phyloP scores from a whole-genome alignment of 768 basidiomycete genomes.

The Steccherinum ochraceum region DNA sequence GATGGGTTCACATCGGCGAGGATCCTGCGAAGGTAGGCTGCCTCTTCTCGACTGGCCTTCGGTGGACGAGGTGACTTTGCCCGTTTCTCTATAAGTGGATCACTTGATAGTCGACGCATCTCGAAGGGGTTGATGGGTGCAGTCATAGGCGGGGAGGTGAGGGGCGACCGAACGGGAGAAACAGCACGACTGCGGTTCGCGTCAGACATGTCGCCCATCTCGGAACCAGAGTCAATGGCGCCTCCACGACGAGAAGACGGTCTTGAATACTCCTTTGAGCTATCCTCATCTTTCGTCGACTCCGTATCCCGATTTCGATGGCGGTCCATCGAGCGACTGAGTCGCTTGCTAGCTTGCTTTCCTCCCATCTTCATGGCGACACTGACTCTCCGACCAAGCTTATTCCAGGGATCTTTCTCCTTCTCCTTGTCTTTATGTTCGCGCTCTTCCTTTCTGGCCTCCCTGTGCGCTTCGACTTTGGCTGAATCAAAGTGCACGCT shows the following conservation, averaged over 20 bases:
- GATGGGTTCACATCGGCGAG: constrained; percentile 56
- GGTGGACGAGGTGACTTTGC: constrained; percentile 40
- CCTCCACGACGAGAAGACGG: background rate
- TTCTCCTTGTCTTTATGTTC: constrained; percentile 26
- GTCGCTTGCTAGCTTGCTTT: constrained; percentile 23
- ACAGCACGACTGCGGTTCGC: background rate
- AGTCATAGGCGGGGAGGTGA: constrained; percentile 1
- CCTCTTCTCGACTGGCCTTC: constrained; percentile 50
- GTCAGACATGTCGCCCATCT: constrained; percentile 4
- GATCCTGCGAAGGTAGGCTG: constrained; percentile 61
- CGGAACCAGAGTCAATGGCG: background rate
- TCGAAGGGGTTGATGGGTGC: background rate
- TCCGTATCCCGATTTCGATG: constrained; percentile 5
- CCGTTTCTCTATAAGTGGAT: constrained; percentile 18
- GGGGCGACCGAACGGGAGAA: constrained; percentile 1
- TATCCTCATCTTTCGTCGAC: constrained; percentile 2
- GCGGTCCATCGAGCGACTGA: constrained; percentile 26
- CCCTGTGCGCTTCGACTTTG: background rate
- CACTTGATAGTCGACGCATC: background rate
- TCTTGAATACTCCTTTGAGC: background rate
- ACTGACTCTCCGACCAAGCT: constrained; percentile 58
- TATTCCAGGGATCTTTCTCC: constrained; percentile 50
- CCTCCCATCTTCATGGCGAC: constrained; percentile 41
- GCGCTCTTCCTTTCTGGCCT: background rate
- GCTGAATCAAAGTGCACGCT: constrained; percentile 1